These are phyloP conservation scores for Myxozyma udenii DNA, from an alignment of 805 yeast genomes.

Conservation along the genomic window DNA sequence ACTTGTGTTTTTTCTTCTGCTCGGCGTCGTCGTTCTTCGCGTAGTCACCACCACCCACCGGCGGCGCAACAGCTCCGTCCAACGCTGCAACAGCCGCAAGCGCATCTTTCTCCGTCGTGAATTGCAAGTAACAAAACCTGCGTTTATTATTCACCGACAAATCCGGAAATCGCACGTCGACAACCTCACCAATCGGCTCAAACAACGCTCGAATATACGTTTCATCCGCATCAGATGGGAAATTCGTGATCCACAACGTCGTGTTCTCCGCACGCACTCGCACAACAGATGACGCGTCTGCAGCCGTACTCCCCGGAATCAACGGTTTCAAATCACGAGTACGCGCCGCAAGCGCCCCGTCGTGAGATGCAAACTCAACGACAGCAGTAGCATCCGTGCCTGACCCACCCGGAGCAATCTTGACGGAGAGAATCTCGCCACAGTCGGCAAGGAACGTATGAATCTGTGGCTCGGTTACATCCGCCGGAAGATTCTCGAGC, in stretches of 20 bases:
- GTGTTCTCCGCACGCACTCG: conserved; percentile 33
- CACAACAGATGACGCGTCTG: conserved; percentile 45
- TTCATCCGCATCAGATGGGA: conserved; percentile 54
- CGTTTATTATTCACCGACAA: conserved; percentile 53
- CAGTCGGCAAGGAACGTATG: conserved; percentile 54
- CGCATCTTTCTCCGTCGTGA: conserved; percentile 45
- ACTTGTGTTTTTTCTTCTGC: conserved; percentile 33
- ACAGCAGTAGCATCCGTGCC: conserved; percentile 43
- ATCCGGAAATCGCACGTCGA: conserved; percentile 63
- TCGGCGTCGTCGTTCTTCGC: background rate
- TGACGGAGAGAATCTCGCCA: conserved; percentile 47
- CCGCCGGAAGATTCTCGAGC: conserved; percentile 49
- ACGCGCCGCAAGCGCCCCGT: conserved; percentile 54
- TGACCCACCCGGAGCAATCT: conserved; percentile 2
- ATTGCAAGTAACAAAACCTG: conserved; percentile 74
- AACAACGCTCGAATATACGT: conserved; percentile 46
- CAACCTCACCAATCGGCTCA: conserved; percentile 41
- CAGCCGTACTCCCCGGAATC: conserved; percentile 45
- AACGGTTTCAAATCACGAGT: conserved; percentile 53
- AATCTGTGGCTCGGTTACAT: conserved; percentile 43
- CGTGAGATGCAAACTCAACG: conserved; percentile 54
- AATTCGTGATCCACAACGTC: conserved; percentile 72
- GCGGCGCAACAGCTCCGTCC: conserved; percentile 38
- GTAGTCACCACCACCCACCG: conserved; percentile 35
- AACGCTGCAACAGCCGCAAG: conserved; percentile 43